Evolutionary conservation across 805 yeast genomes (phyloP).

Genomic region (Candida takata): DNA sequence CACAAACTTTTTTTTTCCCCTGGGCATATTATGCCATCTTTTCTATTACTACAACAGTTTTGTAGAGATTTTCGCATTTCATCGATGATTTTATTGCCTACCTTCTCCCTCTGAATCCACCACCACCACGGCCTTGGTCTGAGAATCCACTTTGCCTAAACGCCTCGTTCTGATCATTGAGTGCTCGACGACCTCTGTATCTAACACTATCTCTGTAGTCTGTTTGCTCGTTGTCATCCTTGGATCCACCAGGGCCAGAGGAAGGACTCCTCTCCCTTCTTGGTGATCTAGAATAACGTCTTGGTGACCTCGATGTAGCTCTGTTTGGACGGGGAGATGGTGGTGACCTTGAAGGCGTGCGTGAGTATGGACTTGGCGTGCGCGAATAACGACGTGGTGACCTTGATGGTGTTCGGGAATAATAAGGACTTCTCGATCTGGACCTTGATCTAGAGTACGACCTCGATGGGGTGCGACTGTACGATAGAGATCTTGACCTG

Average conservation of each 20-base stretch:
- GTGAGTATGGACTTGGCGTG: conserved; percentile 13
- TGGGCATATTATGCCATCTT: background rate
- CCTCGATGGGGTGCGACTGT: conserved; percentile 15
- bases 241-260: background rate
- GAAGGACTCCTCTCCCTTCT: conserved; percentile 2
- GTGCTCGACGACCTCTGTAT: conserved; percentile 1
- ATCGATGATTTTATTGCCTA: too few relatives aligned
- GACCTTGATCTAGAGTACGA: conserved; percentile 9
- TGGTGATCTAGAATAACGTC: conserved; percentile 1
- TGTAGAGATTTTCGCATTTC: background rate
- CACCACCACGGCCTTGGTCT: background rate
- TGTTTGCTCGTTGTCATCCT: too few relatives aligned
- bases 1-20: too few relatives aligned
- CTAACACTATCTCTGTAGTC: conserved; percentile 2
- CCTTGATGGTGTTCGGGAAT: conserved; percentile 18
- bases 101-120: background rate
- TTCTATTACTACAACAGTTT: background rate
- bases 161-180: conserved; percentile 2
- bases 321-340: conserved; percentile 5
- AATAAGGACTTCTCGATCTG: conserved; percentile 3
- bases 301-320: conserved; percentile 5
- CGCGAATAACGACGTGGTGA: conserved; percentile 16
- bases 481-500: conserved; percentile 15
- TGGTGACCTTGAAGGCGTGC: conserved; percentile 21
- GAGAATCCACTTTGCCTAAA: conserved; percentile 1